phyloP scores from a whole-genome alignment of 805 yeast genomes.

The Sungouiella blattae region DNA sequence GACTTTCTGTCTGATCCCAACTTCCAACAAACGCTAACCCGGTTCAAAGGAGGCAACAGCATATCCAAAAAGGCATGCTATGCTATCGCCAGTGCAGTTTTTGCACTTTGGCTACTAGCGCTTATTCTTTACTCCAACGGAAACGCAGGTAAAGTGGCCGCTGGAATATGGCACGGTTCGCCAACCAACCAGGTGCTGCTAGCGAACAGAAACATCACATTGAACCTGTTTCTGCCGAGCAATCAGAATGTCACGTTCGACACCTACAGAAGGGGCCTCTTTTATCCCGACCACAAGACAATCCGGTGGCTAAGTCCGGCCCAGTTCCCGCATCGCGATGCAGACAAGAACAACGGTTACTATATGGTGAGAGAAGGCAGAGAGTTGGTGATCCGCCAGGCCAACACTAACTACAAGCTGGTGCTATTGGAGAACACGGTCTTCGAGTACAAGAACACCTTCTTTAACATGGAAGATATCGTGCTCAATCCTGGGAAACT shows the following conservation, averaged over 20 bases:
- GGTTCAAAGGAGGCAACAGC: slow-evolving; percentile 2
- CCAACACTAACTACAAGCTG: slow-evolving; percentile 23
- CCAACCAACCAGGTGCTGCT: slow-evolving; percentile 19
- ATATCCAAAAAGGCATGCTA: slow-evolving; percentile 4
- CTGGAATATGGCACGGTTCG: slow-evolving; percentile 15
- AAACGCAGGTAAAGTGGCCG: slow-evolving; percentile 13
- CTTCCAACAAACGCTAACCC: slow-evolving; percentile 6
- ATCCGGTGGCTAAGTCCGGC: slow-evolving; percentile 27
- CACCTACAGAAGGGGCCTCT: slow-evolving; percentile 20
- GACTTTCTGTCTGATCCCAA: slow-evolving; percentile 8
- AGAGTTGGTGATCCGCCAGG: slow-evolving; percentile 21
- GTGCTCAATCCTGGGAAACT: slow-evolving; percentile 37
- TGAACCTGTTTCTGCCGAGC: slow-evolving; percentile 26
- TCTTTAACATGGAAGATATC: slow-evolving; percentile 29
- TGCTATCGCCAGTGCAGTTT: slow-evolving; percentile 2
- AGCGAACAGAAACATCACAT: slow-evolving; percentile 27
- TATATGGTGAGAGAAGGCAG: slow-evolving; percentile 19
- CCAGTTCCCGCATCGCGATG: slow-evolving; percentile 27
- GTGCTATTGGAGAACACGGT: slow-evolving; percentile 25
- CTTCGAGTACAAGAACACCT: slow-evolving; percentile 42
- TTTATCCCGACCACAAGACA: slow-evolving; percentile 11
- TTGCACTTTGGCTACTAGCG: slow-evolving; percentile 25
- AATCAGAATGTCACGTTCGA: slow-evolving; percentile 28
- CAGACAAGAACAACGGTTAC: slow-evolving; percentile 23
- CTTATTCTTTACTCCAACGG: slow-evolving; percentile 26